A percentile compares a stretch with the other conserved stretches of the same genome.
phyloP scores from a whole-genome alignment of 331 rosid species.

The Quercus lobata region DNA sequence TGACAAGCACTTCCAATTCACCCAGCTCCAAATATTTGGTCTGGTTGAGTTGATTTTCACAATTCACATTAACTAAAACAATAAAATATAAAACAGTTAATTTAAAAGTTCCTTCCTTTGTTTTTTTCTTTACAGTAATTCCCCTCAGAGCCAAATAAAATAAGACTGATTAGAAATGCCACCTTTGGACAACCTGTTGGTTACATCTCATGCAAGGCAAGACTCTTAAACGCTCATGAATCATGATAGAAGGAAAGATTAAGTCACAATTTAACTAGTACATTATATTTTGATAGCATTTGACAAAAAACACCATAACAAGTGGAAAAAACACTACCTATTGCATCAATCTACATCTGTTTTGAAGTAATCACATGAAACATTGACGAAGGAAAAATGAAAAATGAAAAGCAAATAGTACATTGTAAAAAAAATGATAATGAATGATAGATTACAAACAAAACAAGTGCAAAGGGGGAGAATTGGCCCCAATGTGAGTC shows the following conservation, averaged over 20 bases:
- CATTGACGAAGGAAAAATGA: background rate
- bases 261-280: background rate
- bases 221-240: background rate
- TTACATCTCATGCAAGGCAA: background rate
- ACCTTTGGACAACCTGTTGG: background rate
- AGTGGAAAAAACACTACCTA: background rate
- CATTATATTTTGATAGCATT: background rate
- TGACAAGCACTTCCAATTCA: background rate
- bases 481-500: background rate
- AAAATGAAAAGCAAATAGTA: background rate
- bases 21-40: background rate
- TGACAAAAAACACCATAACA: background rate
- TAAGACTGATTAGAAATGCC: background rate
- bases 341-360: background rate
- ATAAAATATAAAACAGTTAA: background rate
- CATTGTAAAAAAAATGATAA: background rate
- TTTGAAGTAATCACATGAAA: background rate
- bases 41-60: background rate
- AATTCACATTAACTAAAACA: slow-evolving; percentile 5
- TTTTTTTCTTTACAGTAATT: background rate
- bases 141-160: background rate
- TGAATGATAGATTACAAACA: background rate
- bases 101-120: background rate
- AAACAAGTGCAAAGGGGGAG: background rate
- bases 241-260: background rate